Conservation (phyloP, 176 grass and related monocot genomes). For the Oryza australiensis region DNA sequence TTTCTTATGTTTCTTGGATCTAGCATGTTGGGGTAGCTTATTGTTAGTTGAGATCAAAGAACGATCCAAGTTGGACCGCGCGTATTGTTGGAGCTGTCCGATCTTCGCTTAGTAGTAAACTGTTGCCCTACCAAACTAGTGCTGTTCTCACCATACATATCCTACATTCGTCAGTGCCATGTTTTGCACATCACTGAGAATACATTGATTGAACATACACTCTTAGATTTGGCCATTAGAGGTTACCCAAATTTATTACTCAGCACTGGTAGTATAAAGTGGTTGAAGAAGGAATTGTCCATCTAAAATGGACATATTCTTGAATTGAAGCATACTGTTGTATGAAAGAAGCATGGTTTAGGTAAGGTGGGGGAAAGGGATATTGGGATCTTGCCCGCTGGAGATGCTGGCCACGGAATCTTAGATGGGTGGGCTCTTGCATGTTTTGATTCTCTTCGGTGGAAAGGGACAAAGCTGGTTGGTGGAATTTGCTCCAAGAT, state of each 20-base stretch:
- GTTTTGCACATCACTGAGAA: conserved; percentile 13
- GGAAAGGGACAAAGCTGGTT: conserved; percentile 39
- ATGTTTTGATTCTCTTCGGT: conserved; percentile 46
- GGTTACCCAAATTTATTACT: not conserved
- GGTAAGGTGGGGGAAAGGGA: conserved; percentile 17
- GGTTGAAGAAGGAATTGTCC: not conserved
- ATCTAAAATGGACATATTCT: conserved; percentile 24
- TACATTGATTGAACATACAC: conserved; percentile 17
- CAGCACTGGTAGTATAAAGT: not conserved
- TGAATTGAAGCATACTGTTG: conserved; percentile 23
- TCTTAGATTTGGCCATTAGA: conserved; percentile 1
- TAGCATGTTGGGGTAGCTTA: not conserved
- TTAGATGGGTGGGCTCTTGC: conserved; percentile 39
- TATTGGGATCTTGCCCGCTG: conserved; percentile 36
- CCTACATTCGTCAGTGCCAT: conserved; percentile 18
- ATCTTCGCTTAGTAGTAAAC: not conserved
- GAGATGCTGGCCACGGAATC: conserved; percentile 48
- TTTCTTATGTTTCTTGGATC: conserved; percentile 2
- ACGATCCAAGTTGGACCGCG: conserved; percentile 30
- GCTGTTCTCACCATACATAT: conserved; percentile 10
- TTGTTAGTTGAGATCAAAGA: conserved; percentile 32
- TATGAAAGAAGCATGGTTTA: conserved; percentile 24
- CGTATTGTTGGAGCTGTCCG: conserved; percentile 1
- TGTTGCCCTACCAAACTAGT: conserved; percentile 26
- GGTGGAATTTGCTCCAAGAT: conserved; percentile 43